Base-by-base conservation (phyloP, 192 early-diverging fungal species). In the Phycomyces blakesleeanus region DNA sequence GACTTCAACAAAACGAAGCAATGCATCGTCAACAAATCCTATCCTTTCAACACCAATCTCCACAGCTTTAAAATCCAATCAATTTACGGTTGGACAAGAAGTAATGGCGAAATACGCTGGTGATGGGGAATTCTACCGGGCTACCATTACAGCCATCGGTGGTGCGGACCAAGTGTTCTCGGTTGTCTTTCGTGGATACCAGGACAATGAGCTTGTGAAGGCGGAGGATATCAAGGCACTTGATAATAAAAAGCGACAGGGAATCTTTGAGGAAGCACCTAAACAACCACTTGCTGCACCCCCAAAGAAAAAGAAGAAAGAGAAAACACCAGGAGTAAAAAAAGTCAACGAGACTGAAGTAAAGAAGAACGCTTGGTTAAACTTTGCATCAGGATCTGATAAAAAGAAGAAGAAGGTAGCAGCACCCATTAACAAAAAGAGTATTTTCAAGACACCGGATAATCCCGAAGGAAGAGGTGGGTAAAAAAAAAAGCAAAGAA, bases 391-490 rank as follows among this genome's bases (percentile, higher is more conserved):
- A 9, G 73, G 70, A 41, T 38, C 69, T 38, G 73, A 67, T 9
- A 71, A 72, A 26, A 78, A 67, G 37, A 87, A 83, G 61, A 88
- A 87, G 55, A 47, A 59, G 20, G 55, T 51, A 18, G 66, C 65
- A 11, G 63, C 74, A 0, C 72, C 80, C 0, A 67, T 87, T 38
- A 81, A 90, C 40, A 87, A 88, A 56, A 81, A 79, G 64, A 86
- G 84, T 67, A 92, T 92, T 40, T 92, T 92, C 75, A 77, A 84
- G n/a, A 92, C 87, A 5, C 89, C 91, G 0, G 89, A 89, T 59
- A 89, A 89, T 72, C 88, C 88, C 3, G 71, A 90, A 63, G 75
- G 91, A 67, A 77, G 87, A 85, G 83, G 83, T 82, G 72, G 64
- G 25, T 11, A 72, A 78, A 66, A 66, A n/a, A 11, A 52, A 21